Evolutionary conservation across 768 basidiomycete species (phyloP), one percentile per base, ranked within the genome.

Genomic region (Phanerodontia chrysosporium): DNA sequence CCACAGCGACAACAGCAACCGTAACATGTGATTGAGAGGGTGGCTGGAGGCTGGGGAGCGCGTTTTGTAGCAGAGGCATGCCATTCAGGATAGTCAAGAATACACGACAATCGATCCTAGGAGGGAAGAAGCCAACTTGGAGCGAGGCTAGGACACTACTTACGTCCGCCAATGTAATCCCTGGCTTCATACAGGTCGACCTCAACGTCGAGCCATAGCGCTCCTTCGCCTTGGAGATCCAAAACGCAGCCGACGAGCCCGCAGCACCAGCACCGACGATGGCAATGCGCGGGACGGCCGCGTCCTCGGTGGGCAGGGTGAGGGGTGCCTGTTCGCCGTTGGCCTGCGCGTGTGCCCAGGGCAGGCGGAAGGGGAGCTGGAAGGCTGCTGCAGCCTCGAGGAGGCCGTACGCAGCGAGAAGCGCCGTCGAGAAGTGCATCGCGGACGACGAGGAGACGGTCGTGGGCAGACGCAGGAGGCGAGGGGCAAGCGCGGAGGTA

Each of bases 191-290:
- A 96, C 3, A 97, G 82, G 66, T 96, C 92, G 14, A 97, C 78
- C 53, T 90, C 85, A 2, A 92, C 78, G 57, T 89, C 79, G 32
- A 92, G 63, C 2, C 84, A 58, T 80, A 85, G 25, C 89, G 77
- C 63, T 89, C 80, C 64, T 87, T 86, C 27, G 88, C 90, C 68
- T 88, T 89, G 21, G 83, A 80, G 55, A 95, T 85, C 87, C 93
- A 90, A 67, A 84, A 90, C 2, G 85, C 92, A 22, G 93, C 90
- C 25, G 91, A 89, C 16, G 83, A 84, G 9, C 95, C 95, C 10
- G 79, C 92, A 14, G 95, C 93, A 27, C 95, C 95, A 0, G 95
- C 94, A 18, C 95, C 95, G 55, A 97, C 83, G 67, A 97, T 85
- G 8, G 94, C 95, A 64, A 97, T 80, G 49, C 86, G 75, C 46